Evolutionary conservation across 2,329 filamentous ascomycete genomes (phyloP).

Genomic region (Ophiostoma novo-ulmi): DNA sequence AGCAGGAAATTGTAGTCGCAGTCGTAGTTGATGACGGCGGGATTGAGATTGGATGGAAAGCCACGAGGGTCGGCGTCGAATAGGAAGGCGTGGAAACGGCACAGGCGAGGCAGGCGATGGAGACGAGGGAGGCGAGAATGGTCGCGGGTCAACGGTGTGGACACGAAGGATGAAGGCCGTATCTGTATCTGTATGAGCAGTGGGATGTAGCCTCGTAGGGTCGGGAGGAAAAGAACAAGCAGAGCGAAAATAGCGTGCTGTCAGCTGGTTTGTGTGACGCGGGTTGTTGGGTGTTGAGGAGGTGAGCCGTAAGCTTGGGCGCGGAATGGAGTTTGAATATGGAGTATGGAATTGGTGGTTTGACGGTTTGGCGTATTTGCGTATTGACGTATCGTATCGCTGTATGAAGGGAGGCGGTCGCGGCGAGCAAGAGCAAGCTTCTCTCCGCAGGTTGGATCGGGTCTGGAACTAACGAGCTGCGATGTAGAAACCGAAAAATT

Average conservation of each 20-base stretch:
- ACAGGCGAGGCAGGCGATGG: not conserved
- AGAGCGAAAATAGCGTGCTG: not conserved
- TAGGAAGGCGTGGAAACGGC: not conserved
- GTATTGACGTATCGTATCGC: not conserved
- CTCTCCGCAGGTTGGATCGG: not conserved
- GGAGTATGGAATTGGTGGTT: not conserved
- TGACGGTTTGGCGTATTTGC: not conserved
- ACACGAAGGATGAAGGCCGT: not conserved
- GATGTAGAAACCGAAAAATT: not conserved
- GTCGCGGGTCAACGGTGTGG: not conserved
- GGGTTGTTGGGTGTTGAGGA: not conserved
- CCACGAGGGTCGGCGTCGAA: not conserved
- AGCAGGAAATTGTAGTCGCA: not conserved
- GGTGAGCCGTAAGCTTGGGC: not conserved
- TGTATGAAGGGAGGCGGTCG: not conserved
- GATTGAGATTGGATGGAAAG: not conserved
- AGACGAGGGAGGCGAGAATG: not conserved
- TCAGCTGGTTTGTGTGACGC: not conserved
- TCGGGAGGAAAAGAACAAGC: not conserved
- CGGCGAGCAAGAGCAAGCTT: slow-evolving; percentile 1
- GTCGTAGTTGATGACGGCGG: not conserved
- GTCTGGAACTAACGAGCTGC: slow-evolving; percentile 1
- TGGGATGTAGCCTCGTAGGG: not conserved
- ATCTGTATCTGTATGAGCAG: not conserved
- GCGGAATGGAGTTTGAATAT: not conserved